phyloP scores from a whole-genome alignment of 495 filamentous ascomycete species.

The Neurospora intermedia region DNA sequence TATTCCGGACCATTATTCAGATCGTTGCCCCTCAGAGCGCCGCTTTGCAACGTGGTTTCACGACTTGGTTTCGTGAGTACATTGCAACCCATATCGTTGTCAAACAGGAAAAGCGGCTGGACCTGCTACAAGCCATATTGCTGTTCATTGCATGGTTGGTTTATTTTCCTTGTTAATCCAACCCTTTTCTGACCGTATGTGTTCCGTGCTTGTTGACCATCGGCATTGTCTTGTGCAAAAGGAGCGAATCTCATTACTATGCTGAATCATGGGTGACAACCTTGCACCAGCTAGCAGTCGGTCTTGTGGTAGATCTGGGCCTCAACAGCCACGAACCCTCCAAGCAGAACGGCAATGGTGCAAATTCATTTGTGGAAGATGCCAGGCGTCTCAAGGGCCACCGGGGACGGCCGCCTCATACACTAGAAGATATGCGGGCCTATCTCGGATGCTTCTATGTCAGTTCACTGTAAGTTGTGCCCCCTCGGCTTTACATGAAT shows the following conservation, averaged over 20 bases:
- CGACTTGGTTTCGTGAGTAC: constrained; percentile 8
- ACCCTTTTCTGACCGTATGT: not conserved
- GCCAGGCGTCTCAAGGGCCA: constrained; percentile 2
- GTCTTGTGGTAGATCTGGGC: constrained; percentile 12
- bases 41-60: constrained; percentile 6
- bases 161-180: not conserved
- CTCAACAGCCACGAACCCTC: constrained; percentile 8
- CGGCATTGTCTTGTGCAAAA: not conserved
- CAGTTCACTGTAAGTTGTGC: constrained; percentile 9
- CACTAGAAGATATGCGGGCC: constrained; percentile 14
- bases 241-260: constrained; percentile 15
- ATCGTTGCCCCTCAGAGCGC: constrained; percentile 11
- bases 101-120: constrained; percentile 15
- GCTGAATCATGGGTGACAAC: constrained; percentile 10
- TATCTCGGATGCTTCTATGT: constrained; percentile 14
- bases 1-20: constrained; percentile 16
- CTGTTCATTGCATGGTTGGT: constrained; percentile 17
- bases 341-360: not conserved
- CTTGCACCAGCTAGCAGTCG: constrained; percentile 12
- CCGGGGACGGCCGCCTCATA: not conserved
- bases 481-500: not conserved
- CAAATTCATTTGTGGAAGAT: constrained; percentile 6
- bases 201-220: not conserved
- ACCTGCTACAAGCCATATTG: constrained; percentile 17
- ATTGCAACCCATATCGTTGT: constrained; percentile 14